Evolutionary conservation across 495 filamentous ascomycete genomes (phyloP), one percentile per base, ranked within the genome.

Genomic region (Stereocaulon alpinum): DNA sequence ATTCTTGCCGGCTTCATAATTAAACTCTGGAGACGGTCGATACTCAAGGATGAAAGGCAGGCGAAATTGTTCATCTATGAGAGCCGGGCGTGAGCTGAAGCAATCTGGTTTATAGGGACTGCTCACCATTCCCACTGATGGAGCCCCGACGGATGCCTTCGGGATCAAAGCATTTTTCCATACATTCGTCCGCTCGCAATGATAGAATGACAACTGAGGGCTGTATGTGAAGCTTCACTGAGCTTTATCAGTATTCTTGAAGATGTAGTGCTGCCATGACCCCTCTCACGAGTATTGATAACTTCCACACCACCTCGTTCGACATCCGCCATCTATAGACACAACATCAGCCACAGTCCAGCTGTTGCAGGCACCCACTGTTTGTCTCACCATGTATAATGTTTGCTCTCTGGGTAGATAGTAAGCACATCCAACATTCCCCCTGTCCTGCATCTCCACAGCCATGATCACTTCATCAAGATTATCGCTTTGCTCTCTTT

Each of bases 361-460:
- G 6, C 34, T 20, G 9, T 52, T 17, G 15, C 18, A 37, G 34
- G 30, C 34, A 52, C 11, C 10, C 11, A 2, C 18, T 37, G 0
- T 34, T 24, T 2, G n/a, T 2, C 49, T 4, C 30, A 52, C 49
- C 51, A 96, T 71, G 37, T 86, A 87, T 14, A 98, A 70, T 50
- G 75, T 85, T 67, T 89, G 85, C 37, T 95, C 83, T 44, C 79
- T 71, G 4, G 83, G 84, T 22, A 86, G 76, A 70, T 92, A 98
- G 70, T 93, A 95, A 27, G 88, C 85, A 68, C 91, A 97, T 6
- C 93, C 93, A 15, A 97, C 76, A 0, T 80, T 86, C 0, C 80
- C 85, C 15, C 81, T 74, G 22, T 87, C 82, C 56, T 79, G 82
- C 66, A 89, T 76, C 58, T 96, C 88, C 30, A 96, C 74, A 1